A percentile compares a stretch with the other conserved stretches of the same genome.
phyloP scores from a whole-genome alignment of 225 moss, liverwort and hornwort genomes.

The Anthoceros angustus region DNA sequence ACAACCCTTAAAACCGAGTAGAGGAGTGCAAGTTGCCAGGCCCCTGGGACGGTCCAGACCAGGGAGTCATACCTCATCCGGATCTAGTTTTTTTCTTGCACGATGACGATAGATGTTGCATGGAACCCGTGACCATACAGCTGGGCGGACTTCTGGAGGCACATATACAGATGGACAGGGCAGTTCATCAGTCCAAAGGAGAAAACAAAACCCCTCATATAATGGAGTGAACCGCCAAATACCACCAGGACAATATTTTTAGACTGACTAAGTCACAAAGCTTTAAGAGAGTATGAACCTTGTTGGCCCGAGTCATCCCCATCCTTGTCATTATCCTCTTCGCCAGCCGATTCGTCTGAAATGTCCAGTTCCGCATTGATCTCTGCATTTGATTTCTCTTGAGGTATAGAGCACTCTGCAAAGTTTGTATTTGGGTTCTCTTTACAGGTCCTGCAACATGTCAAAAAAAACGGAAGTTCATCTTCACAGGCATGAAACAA shows the following conservation, averaged over 20 bases:
- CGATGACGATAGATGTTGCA: conserved; percentile 78
- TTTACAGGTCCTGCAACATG: conserved; percentile 47
- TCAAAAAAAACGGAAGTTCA: neutral
- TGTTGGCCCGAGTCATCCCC: conserved; percentile 39
- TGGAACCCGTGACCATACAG: conserved; percentile 61
- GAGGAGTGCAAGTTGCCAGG: no score
- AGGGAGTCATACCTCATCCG: conserved; percentile 39
- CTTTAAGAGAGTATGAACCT: neutral
- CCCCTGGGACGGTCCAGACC: no score
- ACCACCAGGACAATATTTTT: no score
- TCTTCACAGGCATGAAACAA: neutral
- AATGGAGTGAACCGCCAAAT: no score
- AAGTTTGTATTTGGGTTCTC: conserved; percentile 64
- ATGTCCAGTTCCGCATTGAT: conserved; percentile 75
- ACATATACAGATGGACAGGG: neutral
- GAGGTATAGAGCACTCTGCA: conserved; percentile 67
- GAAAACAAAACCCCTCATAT: no score
- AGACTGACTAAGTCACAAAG: neutral
- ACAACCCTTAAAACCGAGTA: no score
- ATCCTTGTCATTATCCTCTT: conserved; percentile 68
- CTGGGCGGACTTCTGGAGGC: conserved; percentile 38
- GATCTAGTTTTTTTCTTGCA: conserved; percentile 46
- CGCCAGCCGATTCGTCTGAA: conserved; percentile 60
- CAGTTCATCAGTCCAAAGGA: no score
- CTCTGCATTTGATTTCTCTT: conserved; percentile 77